Conservation (phyloP, 208 protist species). For the Acanthamoeba triangularis region DNA sequence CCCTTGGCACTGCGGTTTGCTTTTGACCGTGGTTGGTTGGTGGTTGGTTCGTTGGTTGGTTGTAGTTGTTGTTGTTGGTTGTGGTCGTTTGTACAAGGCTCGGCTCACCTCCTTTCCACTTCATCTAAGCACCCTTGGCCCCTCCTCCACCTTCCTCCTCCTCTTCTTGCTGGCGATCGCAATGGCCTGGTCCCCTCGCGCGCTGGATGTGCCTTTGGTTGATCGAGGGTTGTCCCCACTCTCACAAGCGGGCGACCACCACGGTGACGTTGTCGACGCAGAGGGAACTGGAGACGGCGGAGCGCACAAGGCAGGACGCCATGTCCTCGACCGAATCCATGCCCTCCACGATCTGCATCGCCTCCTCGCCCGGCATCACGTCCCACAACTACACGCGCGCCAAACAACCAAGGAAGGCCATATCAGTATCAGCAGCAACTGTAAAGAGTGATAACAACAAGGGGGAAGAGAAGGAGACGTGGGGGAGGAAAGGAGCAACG, state of each 20-base stretch:
- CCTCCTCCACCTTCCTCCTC: too few species aligned
- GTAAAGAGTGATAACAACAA: background rate
- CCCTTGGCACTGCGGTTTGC: too few species aligned
- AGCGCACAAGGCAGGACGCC: conserved; percentile 58
- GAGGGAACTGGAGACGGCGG: background rate
- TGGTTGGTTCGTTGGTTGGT: too few species aligned
- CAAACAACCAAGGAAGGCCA: background rate
- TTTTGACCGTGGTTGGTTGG: too few species aligned
- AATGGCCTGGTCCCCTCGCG: too few species aligned
- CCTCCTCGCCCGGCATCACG: conserved; percentile 82
- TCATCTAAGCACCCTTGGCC: too few species aligned
- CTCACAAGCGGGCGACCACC: conserved; percentile 7
- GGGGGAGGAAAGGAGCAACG: background rate
- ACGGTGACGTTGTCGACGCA: conserved; percentile 76
- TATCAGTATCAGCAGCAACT: background rate
- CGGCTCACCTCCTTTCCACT: background rate
- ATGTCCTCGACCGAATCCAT: conserved; percentile 77
- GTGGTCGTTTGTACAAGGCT: background rate
- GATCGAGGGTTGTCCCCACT: too few species aligned
- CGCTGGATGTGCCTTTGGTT: too few species aligned
- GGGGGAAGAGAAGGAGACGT: too few species aligned
- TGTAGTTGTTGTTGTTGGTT: too few species aligned
- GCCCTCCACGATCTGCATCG: conserved; percentile 80
- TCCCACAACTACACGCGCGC: conserved; percentile 83
- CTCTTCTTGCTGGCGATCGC: too few species aligned